phyloP scores from a whole-genome alignment of 805 yeast genomes.

The Yarrowia sp. region DNA sequence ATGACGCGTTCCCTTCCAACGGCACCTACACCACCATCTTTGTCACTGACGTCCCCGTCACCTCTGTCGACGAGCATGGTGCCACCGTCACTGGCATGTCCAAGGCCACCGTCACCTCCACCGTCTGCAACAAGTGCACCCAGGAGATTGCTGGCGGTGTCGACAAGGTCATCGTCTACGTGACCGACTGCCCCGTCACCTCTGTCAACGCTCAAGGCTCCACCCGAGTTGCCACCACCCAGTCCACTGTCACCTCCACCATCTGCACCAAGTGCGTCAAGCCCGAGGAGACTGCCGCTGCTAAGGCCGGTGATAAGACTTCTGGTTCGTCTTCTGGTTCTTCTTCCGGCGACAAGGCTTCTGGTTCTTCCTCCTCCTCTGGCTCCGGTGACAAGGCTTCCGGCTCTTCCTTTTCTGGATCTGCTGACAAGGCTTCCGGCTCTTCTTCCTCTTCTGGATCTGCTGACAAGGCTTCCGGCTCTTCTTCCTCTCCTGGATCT shows the following conservation, averaged over 20 bases:
- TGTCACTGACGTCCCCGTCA: not conserved
- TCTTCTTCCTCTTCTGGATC: not conserved
- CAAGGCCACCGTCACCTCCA: not conserved
- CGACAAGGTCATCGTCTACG: not conserved
- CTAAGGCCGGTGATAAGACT: not conserved
- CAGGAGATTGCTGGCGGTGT: not conserved
- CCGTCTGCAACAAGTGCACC: constrained; percentile 6
- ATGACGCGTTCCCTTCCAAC: not conserved
- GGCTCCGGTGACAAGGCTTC: too few species aligned
- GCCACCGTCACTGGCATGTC: not conserved
- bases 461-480: too few species aligned
- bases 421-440: not conserved
- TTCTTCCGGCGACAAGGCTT: too few species aligned
- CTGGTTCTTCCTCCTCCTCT: too few species aligned
- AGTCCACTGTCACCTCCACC: constrained; percentile 9
- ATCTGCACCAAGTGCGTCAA: not conserved
- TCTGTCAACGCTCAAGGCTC: not conserved
- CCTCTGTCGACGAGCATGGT: not conserved
- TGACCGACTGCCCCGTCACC: constrained; percentile 2
- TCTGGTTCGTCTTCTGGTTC: too few species aligned
- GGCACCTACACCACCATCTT: not conserved
- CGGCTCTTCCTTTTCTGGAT: not conserved
- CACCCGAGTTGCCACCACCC: not conserved
- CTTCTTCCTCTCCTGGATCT: too few species aligned
- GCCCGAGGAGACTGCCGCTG: not conserved